These are phyloP conservation scores for Sonneratia alba DNA, from an alignment of 345 rosid species.

Conservation along the genomic window DNA sequence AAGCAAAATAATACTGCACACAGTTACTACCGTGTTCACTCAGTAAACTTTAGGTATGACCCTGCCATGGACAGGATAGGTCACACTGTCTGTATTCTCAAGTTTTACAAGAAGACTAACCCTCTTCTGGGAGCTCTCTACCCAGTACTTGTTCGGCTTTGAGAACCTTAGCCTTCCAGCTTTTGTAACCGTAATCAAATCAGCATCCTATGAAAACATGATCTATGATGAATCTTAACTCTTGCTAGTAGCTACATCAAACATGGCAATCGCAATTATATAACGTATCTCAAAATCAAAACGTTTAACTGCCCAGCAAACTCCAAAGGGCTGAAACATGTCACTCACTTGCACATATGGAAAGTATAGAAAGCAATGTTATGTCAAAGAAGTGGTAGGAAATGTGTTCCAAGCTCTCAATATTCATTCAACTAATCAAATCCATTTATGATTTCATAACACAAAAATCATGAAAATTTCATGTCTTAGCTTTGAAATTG, in stretches of 20 bases:
- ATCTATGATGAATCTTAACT: neutral
- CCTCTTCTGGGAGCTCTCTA: constrained; percentile 78
- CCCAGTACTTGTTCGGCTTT: constrained; percentile 71
- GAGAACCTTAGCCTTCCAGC: constrained; percentile 68
- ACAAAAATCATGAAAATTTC: neutral
- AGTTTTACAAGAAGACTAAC: constrained; percentile 23
- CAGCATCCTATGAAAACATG: constrained; percentile 38
- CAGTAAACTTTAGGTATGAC: neutral
- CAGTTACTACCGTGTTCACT: neutral
- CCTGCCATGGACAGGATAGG: neutral
- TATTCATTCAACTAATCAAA: neutral
- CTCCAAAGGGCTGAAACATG: neutral
- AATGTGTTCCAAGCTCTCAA: neutral
- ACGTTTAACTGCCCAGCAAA: too few species aligned
- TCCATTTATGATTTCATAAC: neutral
- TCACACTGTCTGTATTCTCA: neutral
- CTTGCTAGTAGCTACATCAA: neutral
- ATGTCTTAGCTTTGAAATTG: neutral
- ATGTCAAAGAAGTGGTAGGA: neutral
- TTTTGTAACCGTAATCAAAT: constrained; percentile 54
- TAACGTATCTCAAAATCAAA: too few species aligned
- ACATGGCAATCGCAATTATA: too few species aligned
- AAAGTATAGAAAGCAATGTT: neutral
- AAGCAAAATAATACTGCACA: neutral
- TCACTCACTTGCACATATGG: neutral